Percentiles rank a stretch among this genome's conserved stretches.
Evolutionary conservation across 2,329 filamentous ascomycete species (phyloP).

Genomic region (Pseudogymnoascus sp.): DNA sequence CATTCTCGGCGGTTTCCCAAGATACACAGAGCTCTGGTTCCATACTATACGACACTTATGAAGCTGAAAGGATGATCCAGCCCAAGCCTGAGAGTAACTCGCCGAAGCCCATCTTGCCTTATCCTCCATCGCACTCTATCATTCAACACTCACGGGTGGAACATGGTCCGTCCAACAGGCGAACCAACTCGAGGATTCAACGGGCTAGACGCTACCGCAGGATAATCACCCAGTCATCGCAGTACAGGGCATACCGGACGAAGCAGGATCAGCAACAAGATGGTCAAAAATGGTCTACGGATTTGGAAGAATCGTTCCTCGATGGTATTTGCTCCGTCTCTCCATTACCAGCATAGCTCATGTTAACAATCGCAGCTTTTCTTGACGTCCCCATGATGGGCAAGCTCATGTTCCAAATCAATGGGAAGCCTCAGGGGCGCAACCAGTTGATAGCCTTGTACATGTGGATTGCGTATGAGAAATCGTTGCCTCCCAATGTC

Average conservation of each 20-base stretch:
- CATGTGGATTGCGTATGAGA: conserved; percentile 44
- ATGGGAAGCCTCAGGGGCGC: conserved; percentile 54
- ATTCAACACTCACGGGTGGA: neutral
- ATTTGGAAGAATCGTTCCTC: conserved; percentile 58
- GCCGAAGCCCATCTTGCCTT: neutral
- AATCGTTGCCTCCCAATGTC: conserved; percentile 36
- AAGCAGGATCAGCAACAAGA: conserved; percentile 53
- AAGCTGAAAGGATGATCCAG: neutral
- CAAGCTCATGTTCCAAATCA: conserved; percentile 57
- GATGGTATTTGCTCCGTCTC: conserved; percentile 43
- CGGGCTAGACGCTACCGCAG: conserved; percentile 27
- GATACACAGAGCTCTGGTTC: neutral
- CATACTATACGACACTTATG: neutral
- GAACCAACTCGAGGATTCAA: conserved; percentile 26
- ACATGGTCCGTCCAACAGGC: conserved; percentile 12
- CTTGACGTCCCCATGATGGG: conserved; percentile 59
- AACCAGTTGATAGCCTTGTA: conserved; percentile 66
- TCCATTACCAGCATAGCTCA: neutral
- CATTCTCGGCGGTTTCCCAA: neutral
- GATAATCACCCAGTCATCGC: conserved; percentile 52
- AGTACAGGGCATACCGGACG: conserved; percentile 58
- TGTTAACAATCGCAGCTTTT: conserved; percentile 40
- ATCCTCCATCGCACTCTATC: neutral
- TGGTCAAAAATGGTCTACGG: conserved; percentile 53
- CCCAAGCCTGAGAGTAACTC: neutral